These are phyloP conservation scores for Geotrichum fermentans DNA, from an alignment of 1,139 yeast genomes.

Conservation along the genomic window DNA sequence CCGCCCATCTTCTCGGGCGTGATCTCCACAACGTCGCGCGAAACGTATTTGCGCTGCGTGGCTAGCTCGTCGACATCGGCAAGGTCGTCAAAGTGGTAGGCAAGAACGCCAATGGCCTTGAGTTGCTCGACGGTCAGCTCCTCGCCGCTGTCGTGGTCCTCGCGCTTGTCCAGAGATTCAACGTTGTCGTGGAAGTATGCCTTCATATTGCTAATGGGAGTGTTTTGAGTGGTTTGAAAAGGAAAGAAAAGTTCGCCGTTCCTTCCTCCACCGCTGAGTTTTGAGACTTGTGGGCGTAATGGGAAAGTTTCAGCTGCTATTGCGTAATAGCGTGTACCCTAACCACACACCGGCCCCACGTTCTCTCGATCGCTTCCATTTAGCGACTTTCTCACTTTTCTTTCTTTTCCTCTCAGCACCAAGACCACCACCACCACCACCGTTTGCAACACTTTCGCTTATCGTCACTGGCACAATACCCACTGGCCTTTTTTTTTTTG, in stretches of 20 bases:
- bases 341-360: too few species aligned
- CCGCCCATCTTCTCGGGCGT: constrained; percentile 61
- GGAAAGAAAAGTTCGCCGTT: too few species aligned
- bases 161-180: constrained; percentile 60
- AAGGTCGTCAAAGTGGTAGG: constrained; percentile 48
- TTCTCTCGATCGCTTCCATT: too few species aligned
- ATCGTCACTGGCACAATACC: too few species aligned
- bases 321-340: too few species aligned
- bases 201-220: constrained; percentile 34
- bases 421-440: too few species aligned
- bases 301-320: too few species aligned
- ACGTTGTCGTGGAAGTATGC: constrained; percentile 72
- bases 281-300: neutral
- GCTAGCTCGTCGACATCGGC: constrained; percentile 68
- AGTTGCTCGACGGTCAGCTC: constrained; percentile 50
- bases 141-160: constrained; percentile 63
- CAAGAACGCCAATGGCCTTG: constrained; percentile 62
- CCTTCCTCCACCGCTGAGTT: neutral
- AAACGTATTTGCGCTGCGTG: constrained; percentile 63
- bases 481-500: too few species aligned
- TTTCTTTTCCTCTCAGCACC: too few species aligned
- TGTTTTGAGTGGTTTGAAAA: neutral
- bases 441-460: too few species aligned
- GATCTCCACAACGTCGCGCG: constrained; percentile 67
- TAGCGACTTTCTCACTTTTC: too few species aligned